Evolutionary conservation across 2,329 filamentous ascomycete species (phyloP).

Genomic region (Colletotrichum tamarilloi): DNA sequence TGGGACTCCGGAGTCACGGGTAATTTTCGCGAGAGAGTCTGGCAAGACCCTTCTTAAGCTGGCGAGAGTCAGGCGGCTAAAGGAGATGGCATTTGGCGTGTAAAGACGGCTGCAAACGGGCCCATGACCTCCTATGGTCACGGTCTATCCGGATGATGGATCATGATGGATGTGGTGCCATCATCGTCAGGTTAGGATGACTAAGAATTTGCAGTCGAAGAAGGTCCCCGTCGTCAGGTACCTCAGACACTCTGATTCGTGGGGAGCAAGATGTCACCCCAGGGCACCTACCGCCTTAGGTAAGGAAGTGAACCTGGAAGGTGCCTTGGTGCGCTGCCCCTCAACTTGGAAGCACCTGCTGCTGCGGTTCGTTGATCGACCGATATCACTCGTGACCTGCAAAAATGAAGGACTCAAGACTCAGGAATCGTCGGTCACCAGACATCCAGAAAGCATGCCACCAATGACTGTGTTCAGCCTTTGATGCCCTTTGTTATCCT

Average conservation of each 20-base stretch:
- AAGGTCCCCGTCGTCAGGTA: not conserved
- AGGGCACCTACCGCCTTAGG: not conserved
- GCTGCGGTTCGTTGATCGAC: constrained; percentile 14
- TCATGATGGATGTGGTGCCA: not conserved
- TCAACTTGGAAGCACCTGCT: not conserved
- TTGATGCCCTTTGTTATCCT: not conserved
- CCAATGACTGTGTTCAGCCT: not conserved
- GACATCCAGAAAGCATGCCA: constrained; percentile 10
- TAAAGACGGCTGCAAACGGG: not conserved
- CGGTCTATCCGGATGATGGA: not conserved
- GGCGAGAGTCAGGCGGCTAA: not conserved
- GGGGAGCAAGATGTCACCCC: not conserved
- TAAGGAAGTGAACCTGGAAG: not conserved
- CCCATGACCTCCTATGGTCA: not conserved
- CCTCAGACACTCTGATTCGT: not conserved
- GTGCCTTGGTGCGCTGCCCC: not conserved
- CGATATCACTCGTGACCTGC: constrained; percentile 22
- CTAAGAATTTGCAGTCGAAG: not conserved
- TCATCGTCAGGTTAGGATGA: not conserved
- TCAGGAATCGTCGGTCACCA: constrained; percentile 18
- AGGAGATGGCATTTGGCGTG: not conserved
- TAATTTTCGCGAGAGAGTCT: not conserved
- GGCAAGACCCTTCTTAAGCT: not conserved
- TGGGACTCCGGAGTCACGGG: not conserved
- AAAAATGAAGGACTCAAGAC: not conserved